Base-by-base conservation (phyloP, 2,329 filamentous ascomycete species). In the Podosphaera xanthii region DNA sequence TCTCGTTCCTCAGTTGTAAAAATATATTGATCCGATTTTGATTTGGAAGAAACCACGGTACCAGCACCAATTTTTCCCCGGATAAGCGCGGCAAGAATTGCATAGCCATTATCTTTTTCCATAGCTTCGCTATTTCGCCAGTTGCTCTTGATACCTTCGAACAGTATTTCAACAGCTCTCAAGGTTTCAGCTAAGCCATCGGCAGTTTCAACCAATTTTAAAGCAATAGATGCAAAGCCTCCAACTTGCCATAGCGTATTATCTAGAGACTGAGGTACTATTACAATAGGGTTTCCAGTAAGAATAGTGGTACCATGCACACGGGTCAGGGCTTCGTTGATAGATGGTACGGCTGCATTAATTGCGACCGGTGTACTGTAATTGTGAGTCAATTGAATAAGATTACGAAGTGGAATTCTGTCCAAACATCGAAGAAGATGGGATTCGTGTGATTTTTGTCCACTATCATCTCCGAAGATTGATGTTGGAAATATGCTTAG, bases 81-180 rank as follows among this genome's bases (percentile, higher is more conserved):
- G 33, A 98, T 72, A 22, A 97, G 76, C 70, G 89, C 82, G 48
- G 86, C 86, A 57, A 98, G 73, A 42, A 97, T 86, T 34, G 87
- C 85, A 68, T 96, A 98, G 0, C 91, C 94, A 64, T 94, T 92
- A 61, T 94, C 89, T 66, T 87, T 83, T 70, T 98, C 92, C 86
- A 98, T 96, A 34, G 92, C 90, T 69, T 98, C 94, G 64, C 92
- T 97, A 64, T 97, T 97, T 63, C 92, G 81, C 92, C 94, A 98
- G 68, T 86, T 97, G 63, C 86, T 84, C 64, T 86, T 84, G 57
- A 96, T 86, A 61, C 87, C 87, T 63, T 86, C 81, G 62, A 96
- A 89, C 34, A 95, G 75, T 66, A 94, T 85, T 66, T 94, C 82
- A 2, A 94, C 82, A 0, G 90, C 83, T 59, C 86, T 79, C 8